Evolutionary conservation across 2,329 filamentous ascomycete species (phyloP), one percentile per base, ranked within the genome.

Genomic region (Onygena corvina): DNA sequence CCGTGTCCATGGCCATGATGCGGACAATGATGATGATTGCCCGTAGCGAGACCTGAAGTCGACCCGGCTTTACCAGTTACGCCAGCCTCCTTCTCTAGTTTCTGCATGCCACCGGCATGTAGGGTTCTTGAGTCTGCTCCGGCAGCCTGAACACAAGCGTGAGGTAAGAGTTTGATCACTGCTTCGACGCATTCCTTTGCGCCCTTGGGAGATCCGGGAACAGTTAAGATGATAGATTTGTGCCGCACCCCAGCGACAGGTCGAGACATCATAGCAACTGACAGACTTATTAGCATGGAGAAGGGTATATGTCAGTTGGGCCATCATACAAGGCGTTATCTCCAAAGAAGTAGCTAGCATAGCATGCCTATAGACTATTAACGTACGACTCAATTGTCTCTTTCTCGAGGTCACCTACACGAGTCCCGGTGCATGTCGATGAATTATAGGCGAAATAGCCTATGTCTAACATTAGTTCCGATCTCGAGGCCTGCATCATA

Each of bases 191-290:
- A 98, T 70, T 98, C 92, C 60, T 81, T 86, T 6, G 92, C 92
- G 1, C 89, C 92, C 64, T 96, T 96, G 0, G 92, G 92, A 0
- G 90, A 96, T 1, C 92, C 92, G 0, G 92, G 92, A 2, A 98
- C 71, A 0, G 92, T 98, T 53, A 95, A 69, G 20, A 98, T 84
- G 47, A 98, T 67, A 0, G 86, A 83, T 52, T 80, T 80, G 54
- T 90, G 82, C 27, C 92, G 76, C 2, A 94, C 81, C 2, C 92
- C 92, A 18, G 92, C 92, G 9, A 93, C 85, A 3, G 92, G 92
- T 40, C 92, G 79, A 47, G 92, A 86, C 92, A 98, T 98, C 71
- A 94, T 83, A 38, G 92, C 92, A 68, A 98, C 88, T 94, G n/a
- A 48, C 12, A 25, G 35, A 36, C 16, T 30, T 46, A 12, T 50